phyloP scores from a whole-genome alignment of 176 grass and related monocot genomes.

The Aegilops speltoides region DNA sequence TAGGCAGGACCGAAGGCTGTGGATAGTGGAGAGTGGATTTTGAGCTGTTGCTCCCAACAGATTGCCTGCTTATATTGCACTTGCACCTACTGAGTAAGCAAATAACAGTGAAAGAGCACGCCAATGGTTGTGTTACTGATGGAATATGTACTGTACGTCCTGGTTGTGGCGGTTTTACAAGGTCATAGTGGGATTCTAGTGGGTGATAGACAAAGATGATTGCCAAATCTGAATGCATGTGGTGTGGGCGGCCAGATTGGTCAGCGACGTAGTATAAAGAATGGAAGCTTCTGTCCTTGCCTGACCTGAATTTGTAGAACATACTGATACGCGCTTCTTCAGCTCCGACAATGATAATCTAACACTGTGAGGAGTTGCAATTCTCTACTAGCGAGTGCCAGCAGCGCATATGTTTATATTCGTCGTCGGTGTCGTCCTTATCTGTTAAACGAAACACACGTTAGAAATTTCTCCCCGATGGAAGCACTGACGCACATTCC shows the following conservation, averaged over 20 bases:
- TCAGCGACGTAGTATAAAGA: background rate
- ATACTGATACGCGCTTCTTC: background rate
- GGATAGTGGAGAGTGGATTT: background rate
- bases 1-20: background rate
- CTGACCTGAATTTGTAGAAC: background rate
- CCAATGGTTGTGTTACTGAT: background rate
- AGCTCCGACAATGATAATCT: background rate
- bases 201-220: background rate
- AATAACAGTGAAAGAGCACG: slow-evolving; percentile 13
- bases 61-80: background rate
- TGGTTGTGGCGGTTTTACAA: background rate
- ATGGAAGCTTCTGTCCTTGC: background rate
- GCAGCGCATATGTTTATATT: background rate
- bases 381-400: no score
- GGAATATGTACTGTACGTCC: background rate
- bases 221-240: no score
- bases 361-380: background rate
- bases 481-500: background rate
- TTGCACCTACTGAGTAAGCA: background rate
- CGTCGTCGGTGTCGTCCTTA: background rate
- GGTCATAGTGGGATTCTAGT: background rate
- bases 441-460: no score
- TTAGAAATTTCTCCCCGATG: no score
- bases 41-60: background rate
- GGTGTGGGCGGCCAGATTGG: slow-evolving; percentile 12